Evolutionary conservation across 177 flowering plant species (phyloP), one percentile per base, ranked within the genome.

Genomic region (Vitis hybrid): DNA sequence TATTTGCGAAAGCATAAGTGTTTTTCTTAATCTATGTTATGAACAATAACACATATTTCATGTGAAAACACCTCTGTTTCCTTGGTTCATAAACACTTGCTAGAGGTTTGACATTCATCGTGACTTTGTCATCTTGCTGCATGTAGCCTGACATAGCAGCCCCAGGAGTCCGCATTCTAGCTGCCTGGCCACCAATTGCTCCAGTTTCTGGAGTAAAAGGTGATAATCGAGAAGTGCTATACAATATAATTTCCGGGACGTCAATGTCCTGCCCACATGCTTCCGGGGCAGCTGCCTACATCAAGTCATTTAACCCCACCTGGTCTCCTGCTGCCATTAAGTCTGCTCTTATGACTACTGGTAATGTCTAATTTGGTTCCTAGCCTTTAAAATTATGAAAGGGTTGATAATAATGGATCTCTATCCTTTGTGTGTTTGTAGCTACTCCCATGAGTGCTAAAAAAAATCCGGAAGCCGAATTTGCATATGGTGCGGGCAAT

Each of bases 221-320:
- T 3, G 93, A 89, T 60, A 58, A 58, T 0, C 72, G 92, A 66
- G 45, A 51, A 2, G 83, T 69, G 1, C 51, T 69, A 0, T 90
- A 76, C 73, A 81, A 72, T 16, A 69, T 90, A 0, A 1, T 79
- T 1, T 84, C 90, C 0, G 92, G 95, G 1, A 90, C 92, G 0
- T 88, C 92, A 8, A 88, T 88, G 94, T 18, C 94, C 39, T 88
- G 92, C 71, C 94, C 94, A 10, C 97, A 88, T 75, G 92, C 66
- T 0, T 63, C 90, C 1, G 96, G 76, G 0, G 83, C 76, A 0
- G 92, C 90, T 45, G 90, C 89, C 12, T 89, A 84, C 69, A 78
- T 89, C 15, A 91, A 85, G 64, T 73, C 90, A 6, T 77, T 82
- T 53, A 85, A 86, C 70, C 90, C 92, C 1, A 52, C 58, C 21